Conservation (phyloP, 2,329 filamentous ascomycete genomes). For the Bipolaris zeicola region DNA sequence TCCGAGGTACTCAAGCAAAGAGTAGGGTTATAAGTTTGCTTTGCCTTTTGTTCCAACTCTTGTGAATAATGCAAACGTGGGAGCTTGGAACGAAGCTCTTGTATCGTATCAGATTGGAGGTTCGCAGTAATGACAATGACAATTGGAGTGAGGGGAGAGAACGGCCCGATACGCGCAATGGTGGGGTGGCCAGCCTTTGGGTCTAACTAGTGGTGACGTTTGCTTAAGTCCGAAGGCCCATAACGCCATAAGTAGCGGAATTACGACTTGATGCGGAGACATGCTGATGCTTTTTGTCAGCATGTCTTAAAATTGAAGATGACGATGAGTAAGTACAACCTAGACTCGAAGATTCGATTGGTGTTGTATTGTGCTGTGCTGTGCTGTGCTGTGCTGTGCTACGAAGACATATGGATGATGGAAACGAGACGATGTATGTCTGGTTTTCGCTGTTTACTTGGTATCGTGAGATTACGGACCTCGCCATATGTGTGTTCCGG, state of each 20-base stretch:
- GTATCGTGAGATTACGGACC: too few species aligned
- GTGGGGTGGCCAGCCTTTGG: constrained; percentile 2
- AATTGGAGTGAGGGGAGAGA: background rate
- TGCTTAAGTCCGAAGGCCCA: background rate
- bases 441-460: too few species aligned
- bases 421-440: background rate
- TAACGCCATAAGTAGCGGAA: background rate
- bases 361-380: too few species aligned
- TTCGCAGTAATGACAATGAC: background rate
- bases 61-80: background rate
- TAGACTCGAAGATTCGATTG: background rate
- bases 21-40: background rate
- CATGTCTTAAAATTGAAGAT: background rate
- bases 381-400: too few species aligned
- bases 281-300: background rate
- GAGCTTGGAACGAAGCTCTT: background rate
- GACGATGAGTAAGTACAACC: background rate
- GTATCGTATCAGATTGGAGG: background rate
- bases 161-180: background rate
- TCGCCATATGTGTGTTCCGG: too few species aligned
- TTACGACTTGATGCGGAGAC: background rate
- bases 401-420: background rate
- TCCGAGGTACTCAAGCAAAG: background rate
- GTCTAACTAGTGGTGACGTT: constrained; percentile 1
- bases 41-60: background rate